Percentiles rank a stretch among this genome's conserved stretches.
phyloP scores from a whole-genome alignment of 1,284 basidiomycete species.

The Sanghuangporus baumii region DNA sequence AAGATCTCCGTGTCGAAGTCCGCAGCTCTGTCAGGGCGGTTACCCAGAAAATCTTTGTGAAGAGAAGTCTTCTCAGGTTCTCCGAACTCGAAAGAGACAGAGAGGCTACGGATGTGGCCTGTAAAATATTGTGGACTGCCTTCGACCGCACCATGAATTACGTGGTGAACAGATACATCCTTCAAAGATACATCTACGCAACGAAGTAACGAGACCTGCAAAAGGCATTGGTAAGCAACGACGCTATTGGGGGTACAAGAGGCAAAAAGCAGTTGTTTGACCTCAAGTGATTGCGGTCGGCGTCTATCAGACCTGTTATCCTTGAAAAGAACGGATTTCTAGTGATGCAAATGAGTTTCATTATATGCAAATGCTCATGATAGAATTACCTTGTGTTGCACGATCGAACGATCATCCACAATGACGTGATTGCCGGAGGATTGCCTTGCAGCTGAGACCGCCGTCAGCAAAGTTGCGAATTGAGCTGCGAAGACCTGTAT shows the following conservation, averaged over 20 bases:
- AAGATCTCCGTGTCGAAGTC: conserved; percentile 43
- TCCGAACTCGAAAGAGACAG: conserved; percentile 33
- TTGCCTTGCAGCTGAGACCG: neutral
- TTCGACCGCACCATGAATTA: neutral
- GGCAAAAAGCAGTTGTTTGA: neutral
- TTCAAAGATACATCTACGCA: conserved; percentile 13
- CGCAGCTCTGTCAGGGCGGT: conserved; percentile 27
- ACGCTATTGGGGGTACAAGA: neutral
- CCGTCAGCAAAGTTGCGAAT: neutral
- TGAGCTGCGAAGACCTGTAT: neutral
- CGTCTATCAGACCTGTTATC: neutral
- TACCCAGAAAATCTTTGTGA: conserved; percentile 51
- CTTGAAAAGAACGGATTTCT: neutral
- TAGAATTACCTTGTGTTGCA: neutral
- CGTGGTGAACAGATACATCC: conserved; percentile 5
- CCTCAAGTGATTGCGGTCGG: neutral
- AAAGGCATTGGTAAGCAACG: no score
- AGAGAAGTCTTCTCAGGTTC: conserved; percentile 37
- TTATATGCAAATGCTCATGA: neutral
- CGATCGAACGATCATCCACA: neutral
- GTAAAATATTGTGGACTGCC: conserved; percentile 12
- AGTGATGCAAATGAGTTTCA: neutral
- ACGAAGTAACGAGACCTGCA: conserved; percentile 15
- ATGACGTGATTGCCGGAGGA: neutral
- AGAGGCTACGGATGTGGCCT: conserved; percentile 1